phyloP scores from a whole-genome alignment of 768 basidiomycete species.

The Macrolepiota dolichaula region DNA sequence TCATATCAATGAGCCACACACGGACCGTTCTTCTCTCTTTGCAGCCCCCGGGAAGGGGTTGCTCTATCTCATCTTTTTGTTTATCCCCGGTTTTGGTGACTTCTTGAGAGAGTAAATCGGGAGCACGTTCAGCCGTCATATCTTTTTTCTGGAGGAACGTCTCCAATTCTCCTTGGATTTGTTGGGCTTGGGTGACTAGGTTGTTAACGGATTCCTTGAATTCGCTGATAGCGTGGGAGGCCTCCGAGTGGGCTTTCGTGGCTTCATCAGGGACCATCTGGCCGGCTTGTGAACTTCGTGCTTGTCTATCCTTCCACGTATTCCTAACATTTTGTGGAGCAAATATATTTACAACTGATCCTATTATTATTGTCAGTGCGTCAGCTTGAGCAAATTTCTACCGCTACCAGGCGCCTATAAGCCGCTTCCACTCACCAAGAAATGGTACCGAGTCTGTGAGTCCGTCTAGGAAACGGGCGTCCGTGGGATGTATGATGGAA shows the following conservation, averaged over 20 bases:
- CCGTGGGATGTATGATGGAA: background rate
- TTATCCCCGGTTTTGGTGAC: background rate
- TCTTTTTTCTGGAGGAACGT: background rate
- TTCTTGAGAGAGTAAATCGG: background rate
- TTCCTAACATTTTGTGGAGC: background rate
- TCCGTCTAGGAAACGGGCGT: background rate
- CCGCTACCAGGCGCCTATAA: no score
- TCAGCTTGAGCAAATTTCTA: no score
- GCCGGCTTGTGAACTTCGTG: background rate
- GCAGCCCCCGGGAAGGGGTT: conserved; percentile 9
- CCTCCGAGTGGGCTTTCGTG: background rate
- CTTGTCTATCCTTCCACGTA: background rate
- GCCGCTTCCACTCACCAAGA: background rate
- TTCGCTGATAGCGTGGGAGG: background rate
- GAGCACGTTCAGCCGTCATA: background rate
- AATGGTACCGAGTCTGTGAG: no score
- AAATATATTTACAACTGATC: background rate
- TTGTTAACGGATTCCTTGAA: background rate
- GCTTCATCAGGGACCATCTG: background rate
- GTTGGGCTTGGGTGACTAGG: background rate
- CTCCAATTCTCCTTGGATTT: background rate
- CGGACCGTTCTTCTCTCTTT: conserved; percentile 8
- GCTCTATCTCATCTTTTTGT: conserved; percentile 9
- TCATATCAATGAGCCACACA: background rate
- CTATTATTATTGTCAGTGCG: no score